Conservation (phyloP, 2,329 filamentous ascomycete genomes). For the Talaromyces funiculosus region DNA sequence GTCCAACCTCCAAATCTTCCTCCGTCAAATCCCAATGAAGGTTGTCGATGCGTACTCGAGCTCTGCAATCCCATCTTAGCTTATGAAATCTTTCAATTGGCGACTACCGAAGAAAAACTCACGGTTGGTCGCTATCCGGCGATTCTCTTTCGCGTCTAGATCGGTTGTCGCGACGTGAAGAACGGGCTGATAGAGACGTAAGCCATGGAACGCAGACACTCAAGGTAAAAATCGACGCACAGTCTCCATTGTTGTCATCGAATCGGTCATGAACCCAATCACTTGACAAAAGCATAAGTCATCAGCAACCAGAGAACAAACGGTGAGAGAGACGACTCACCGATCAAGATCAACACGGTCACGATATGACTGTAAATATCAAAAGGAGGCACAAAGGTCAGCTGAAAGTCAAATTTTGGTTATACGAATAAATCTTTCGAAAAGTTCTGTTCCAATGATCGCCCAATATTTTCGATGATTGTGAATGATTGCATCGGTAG, state of each 20-base stretch:
- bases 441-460: background rate
- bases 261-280: conserved; percentile 95
- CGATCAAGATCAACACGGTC: conserved; percentile 44
- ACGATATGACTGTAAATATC: conserved; percentile 40
- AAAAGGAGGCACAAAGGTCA: conserved; percentile 37
- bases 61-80: conserved; percentile 46
- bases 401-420: conserved; percentile 32
- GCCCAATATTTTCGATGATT: background rate
- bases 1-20: conserved; percentile 67
- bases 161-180: conserved; percentile 40
- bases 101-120: conserved; percentile 22
- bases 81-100: conserved; percentile 7
- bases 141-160: conserved; percentile 31
- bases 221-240: conserved; percentile 26
- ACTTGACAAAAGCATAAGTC: conserved; percentile 38
- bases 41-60: conserved; percentile 79
- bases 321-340: conserved; percentile 25
- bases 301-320: conserved; percentile 14
- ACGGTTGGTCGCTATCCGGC: conserved; percentile 31
- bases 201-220: conserved; percentile 11
- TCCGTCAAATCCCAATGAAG: conserved; percentile 87
- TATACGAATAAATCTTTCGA: background rate
- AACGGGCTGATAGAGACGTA: conserved; percentile 32
- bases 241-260: conserved; percentile 65
- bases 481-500: background rate